Evolutionary conservation across 2,329 filamentous ascomycete species (phyloP), one percentile per base, ranked within the genome.

Genomic region (Magnaporthiopsis poae): DNA sequence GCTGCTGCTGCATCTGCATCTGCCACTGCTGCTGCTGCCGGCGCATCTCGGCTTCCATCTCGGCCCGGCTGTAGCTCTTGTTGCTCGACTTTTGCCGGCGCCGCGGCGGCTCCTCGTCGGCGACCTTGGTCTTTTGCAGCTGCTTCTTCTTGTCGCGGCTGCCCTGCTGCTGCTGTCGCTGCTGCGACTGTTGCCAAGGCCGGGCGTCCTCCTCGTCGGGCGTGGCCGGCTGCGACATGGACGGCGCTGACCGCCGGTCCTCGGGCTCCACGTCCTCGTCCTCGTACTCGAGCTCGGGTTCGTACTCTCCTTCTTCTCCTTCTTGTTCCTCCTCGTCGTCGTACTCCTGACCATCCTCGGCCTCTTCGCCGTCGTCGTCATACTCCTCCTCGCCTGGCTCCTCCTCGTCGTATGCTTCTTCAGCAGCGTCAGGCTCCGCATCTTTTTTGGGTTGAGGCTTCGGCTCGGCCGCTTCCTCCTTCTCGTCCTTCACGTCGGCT

Each of bases 151-250:
- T 69, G 29, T 65, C 65, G 66, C 67, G 62, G 66, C 70, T 61
- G 60, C 68, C 68, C 61, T 72, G 70, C 29, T 68, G 70, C 29
- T 68, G 67, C 67, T 31, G 67, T 67, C 74, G 69, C 65, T 74
- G 69, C 62, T 72, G 68, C 60, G 69, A 68, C 71, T 74, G 73
- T 68, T 72, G 74, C 69, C 72, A 72, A 33, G 73, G 72, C 68
- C 76, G 72, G 65, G 74, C 72, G 36, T 75, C 71, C 64, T 74
- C 72, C 63, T 73, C 72, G 12, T 27, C 61, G 64, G 74, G 75
- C 0, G 75, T 76, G 35, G 74, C 68, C 0, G 74, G 74, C 66
- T 74, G 72, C 2, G 73, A 74, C 0, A 72, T 71, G 0, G 70
- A 64, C 0, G 73, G 72, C 4, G 73, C 72, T 15, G 70, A 69